Percentiles rank a stretch among this genome's conserved stretches.
Conservation (phyloP, 2,329 filamentous ascomycete species). For the Diaporthe ampelina region DNA sequence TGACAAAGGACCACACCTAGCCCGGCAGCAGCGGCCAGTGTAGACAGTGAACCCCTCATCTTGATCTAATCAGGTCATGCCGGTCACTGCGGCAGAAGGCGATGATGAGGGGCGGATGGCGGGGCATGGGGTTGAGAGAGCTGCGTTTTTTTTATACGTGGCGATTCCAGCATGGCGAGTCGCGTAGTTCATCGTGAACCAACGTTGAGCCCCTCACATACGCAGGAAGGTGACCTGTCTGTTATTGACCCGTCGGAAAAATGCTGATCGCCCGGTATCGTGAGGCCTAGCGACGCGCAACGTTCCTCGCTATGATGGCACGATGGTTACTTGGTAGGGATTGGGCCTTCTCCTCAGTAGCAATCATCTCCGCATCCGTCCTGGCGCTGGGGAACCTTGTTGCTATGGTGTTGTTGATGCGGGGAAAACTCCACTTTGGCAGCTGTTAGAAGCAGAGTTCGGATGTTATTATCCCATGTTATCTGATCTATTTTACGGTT, state of each 20-base stretch:
- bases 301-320: slow-evolving; percentile 19
- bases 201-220: neutral
- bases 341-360: slow-evolving; percentile 20
- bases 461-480: slow-evolving; percentile 19
- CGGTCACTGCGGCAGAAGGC: neutral
- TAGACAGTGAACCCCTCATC: slow-evolving; percentile 3
- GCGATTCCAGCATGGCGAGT: neutral
- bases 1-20: neutral
- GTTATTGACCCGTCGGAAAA: slow-evolving; percentile 20
- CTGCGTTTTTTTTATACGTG: neutral
- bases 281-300: neutral
- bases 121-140: neutral
- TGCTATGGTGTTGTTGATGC: slow-evolving; percentile 4
- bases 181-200: slow-evolving; percentile 10
- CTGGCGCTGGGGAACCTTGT: slow-evolving; percentile 20
- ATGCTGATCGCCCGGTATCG: neutral
- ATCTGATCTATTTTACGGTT: neutral
- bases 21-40: neutral
- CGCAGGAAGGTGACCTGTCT: neutral
- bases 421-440: slow-evolving; percentile 25
- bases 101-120: neutral
- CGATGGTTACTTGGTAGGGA: neutral
- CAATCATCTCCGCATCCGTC: slow-evolving; percentile 30
- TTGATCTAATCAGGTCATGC: neutral
- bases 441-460: neutral